These are phyloP conservation scores for Claviceps pazoutovae DNA, from an alignment of 2,329 filamentous ascomycete species.

Conservation along the genomic window DNA sequence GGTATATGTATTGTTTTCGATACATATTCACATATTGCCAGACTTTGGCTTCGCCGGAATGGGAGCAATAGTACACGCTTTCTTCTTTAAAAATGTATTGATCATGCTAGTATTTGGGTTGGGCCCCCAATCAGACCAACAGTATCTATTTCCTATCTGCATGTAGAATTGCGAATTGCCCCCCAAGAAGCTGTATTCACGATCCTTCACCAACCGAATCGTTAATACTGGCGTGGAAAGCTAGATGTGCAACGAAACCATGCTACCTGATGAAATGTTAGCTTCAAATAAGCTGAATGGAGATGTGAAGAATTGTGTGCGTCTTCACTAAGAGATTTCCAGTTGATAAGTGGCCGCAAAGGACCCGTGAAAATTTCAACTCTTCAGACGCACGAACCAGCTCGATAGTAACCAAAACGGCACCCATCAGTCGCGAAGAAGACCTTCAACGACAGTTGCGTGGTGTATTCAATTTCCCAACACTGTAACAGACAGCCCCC, in stretches of 20 bases:
- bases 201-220: slow-evolving; percentile 96
- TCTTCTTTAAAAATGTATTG: slow-evolving; percentile 88
- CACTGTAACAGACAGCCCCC: slow-evolving; percentile 95
- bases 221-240: slow-evolving; percentile 87
- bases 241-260: slow-evolving; percentile 83
- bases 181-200: slow-evolving; percentile 74
- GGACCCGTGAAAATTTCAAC: slow-evolving; percentile 76
- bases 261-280: slow-evolving; percentile 49
- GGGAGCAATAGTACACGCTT: slow-evolving; percentile 83
- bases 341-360: slow-evolving; percentile 36
- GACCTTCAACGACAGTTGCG: slow-evolving; percentile 21
- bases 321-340: slow-evolving; percentile 98
- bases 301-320: slow-evolving; percentile 46
- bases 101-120: slow-evolving; percentile 93
- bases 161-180: slow-evolving; percentile 86
- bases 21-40: slow-evolving; percentile 96
- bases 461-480: slow-evolving; percentile 75
- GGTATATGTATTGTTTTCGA: slow-evolving; percentile 62
- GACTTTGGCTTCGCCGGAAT: slow-evolving; percentile 92
- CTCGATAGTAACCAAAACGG: slow-evolving; percentile 84
- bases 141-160: slow-evolving; percentile 87
- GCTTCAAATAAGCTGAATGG: slow-evolving; percentile 1
- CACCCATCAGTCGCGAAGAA: slow-evolving; percentile 49
- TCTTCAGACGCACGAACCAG: slow-evolving; percentile 77
- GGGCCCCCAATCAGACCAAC: slow-evolving; percentile 70